These are phyloP conservation scores for Tylopilus subfusipes DNA, from an alignment of 768 basidiomycete genomes.

Conservation along the genomic window DNA sequence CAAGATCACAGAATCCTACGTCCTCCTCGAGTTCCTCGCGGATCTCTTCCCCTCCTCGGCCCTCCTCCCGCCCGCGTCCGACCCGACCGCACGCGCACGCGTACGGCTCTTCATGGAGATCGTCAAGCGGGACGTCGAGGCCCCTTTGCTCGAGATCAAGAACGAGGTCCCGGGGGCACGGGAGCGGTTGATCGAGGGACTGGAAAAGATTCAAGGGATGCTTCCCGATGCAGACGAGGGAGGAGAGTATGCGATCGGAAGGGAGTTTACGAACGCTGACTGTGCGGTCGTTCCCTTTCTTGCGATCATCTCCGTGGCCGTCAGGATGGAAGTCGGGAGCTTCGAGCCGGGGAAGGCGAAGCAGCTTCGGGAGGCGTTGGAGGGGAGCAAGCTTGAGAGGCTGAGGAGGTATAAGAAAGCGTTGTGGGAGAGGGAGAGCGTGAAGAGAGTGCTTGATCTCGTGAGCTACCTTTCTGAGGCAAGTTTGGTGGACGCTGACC, in stretches of 20 bases:
- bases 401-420: slow-evolving; percentile 47
- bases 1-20: slow-evolving; percentile 61
- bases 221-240: slow-evolving; percentile 36
- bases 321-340: slow-evolving; percentile 47
- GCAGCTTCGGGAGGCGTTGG: slow-evolving; percentile 40
- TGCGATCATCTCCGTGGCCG: slow-evolving; percentile 38
- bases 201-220: slow-evolving; percentile 6
- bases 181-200: background rate
- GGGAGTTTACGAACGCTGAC: slow-evolving; percentile 58
- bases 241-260: slow-evolving; percentile 35
- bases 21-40: slow-evolving; percentile 63
- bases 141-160: slow-evolving; percentile 34
- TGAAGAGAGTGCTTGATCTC: slow-evolving; percentile 7
- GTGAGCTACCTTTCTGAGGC: background rate
- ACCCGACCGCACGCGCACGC: slow-evolving; percentile 52
- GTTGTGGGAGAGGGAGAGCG: slow-evolving; percentile 39
- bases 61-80: slow-evolving; percentile 44
- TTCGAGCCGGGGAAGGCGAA: slow-evolving; percentile 39
- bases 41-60: slow-evolving; percentile 47
- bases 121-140: slow-evolving; percentile 37
- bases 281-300: slow-evolving; percentile 56
- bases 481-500: background rate
- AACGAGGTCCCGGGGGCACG: slow-evolving; percentile 4
- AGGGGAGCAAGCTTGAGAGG: slow-evolving; percentile 42
- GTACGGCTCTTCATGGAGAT: slow-evolving; percentile 61